A percentile compares a stretch with the other conserved stretches of the same genome.
These are phyloP conservation scores for Ustilago crameri DNA, from an alignment of 1,284 basidiomycete species.

Conservation along the genomic window DNA sequence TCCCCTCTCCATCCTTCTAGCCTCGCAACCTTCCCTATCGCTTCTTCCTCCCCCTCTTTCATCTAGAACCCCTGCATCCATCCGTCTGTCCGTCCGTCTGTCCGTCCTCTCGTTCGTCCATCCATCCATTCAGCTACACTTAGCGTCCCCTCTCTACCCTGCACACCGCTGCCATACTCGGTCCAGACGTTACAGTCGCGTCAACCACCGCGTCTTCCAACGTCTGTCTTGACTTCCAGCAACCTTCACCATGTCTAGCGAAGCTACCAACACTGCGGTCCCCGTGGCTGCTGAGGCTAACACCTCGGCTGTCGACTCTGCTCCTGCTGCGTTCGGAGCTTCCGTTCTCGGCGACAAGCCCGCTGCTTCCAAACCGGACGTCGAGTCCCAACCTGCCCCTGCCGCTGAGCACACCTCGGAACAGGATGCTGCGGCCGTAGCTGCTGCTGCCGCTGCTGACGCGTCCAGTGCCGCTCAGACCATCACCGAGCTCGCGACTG, in stretches of 20 bases:
- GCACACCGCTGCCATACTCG: too few species aligned
- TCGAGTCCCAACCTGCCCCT: slow-evolving; percentile 7
- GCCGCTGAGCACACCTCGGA: slow-evolving; percentile 6
- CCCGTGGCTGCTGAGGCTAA: slow-evolving; percentile 4
- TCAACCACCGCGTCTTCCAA: not conserved
- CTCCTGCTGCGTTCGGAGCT: slow-evolving; percentile 10
- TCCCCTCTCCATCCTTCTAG: not conserved
- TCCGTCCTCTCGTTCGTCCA: not conserved
- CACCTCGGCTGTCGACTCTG: not conserved
- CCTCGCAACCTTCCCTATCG: slow-evolving; percentile 2
- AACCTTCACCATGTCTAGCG: slow-evolving; percentile 31
- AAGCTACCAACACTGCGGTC: slow-evolving; percentile 15
- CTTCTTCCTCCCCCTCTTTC: not conserved
- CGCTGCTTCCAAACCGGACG: slow-evolving; percentile 6
- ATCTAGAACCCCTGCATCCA: not conserved
- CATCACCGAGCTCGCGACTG: slow-evolving; percentile 41
- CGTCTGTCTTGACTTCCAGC: too few species aligned
- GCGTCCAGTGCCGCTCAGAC: slow-evolving; percentile 44
- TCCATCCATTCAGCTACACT: too few species aligned
- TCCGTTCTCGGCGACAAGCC: slow-evolving; percentile 12
- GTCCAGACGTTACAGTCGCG: not conserved
- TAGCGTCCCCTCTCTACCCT: too few species aligned
- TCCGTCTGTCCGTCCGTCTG: not conserved
- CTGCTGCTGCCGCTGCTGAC: slow-evolving; percentile 31
- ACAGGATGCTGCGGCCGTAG: slow-evolving; percentile 21